Conservation (phyloP, 2,329 filamentous ascomycete genomes). For the Calonectria leucothoes region DNA sequence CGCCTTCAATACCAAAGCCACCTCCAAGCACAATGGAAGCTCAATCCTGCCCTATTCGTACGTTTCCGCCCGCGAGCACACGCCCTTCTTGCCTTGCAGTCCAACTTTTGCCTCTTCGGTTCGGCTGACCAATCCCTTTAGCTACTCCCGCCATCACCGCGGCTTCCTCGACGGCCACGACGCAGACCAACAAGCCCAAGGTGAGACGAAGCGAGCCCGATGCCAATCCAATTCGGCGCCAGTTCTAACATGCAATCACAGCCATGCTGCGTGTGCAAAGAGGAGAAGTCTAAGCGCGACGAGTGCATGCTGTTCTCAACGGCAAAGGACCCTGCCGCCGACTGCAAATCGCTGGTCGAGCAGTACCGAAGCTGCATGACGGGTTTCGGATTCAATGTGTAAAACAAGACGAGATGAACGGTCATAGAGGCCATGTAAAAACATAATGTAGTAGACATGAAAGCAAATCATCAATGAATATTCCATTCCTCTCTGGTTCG, state of each 20-base stretch:
- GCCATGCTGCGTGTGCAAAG: constrained; percentile 98
- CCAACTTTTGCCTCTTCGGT: neutral
- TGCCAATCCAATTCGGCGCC: constrained; percentile 34
- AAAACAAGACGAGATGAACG: constrained; percentile 31
- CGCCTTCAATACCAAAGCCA: constrained; percentile 18
- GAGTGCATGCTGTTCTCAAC: constrained; percentile 99
- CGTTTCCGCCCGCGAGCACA: constrained; percentile 11
- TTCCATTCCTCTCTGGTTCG: constrained; percentile 39
- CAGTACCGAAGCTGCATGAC: constrained; percentile 94
- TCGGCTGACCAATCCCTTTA: constrained; percentile 25
- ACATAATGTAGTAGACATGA: constrained; percentile 42
- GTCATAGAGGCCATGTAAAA: constrained; percentile 34
- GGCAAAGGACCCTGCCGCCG: constrained; percentile 81
- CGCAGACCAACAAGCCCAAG: constrained; percentile 56
- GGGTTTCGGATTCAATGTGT: constrained; percentile 87
- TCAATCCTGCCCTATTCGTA: constrained; percentile 43
- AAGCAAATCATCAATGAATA: constrained; percentile 32
- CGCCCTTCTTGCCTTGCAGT: neutral
- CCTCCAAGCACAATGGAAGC: constrained; percentile 47
- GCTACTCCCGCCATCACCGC: constrained; percentile 38
- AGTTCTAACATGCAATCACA: constrained; percentile 50
- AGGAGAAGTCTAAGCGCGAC: constrained; percentile 91
- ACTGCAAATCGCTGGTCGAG: constrained; percentile 85
- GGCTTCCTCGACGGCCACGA: constrained; percentile 44
- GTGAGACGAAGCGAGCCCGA: constrained; percentile 45